phyloP scores from a whole-genome alignment of 2,329 filamentous ascomycete species.

The Beauveria rudraprayagi region DNA sequence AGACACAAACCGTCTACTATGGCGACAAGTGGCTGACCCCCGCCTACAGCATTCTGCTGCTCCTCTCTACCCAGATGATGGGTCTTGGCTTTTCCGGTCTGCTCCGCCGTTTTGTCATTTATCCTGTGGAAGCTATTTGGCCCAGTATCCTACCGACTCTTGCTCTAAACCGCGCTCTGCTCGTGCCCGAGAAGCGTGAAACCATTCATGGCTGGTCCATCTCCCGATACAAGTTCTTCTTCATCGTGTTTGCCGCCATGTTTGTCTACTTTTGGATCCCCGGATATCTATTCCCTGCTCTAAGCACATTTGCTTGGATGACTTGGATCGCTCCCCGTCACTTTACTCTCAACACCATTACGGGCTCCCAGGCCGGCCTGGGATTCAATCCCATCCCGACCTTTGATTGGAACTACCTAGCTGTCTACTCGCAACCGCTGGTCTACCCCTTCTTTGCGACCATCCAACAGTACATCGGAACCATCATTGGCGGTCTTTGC shows the following conservation, averaged over 20 bases:
- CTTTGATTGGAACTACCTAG: constrained; percentile 16
- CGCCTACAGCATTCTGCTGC: constrained; percentile 26
- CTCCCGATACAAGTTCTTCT: constrained; percentile 33
- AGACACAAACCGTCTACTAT: constrained; percentile 23
- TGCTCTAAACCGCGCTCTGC: constrained; percentile 8
- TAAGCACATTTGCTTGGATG: constrained; percentile 38
- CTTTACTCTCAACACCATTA: constrained; percentile 24
- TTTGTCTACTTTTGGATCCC: constrained; percentile 39
- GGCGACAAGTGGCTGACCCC: constrained; percentile 13
- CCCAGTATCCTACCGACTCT: constrained; percentile 21
- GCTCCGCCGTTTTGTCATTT: constrained; percentile 23
- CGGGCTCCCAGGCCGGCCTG: not conserved
- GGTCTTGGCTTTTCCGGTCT: constrained; percentile 26
- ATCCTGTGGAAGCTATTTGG: constrained; percentile 8
- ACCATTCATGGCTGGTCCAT: constrained; percentile 34
- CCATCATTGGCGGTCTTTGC: constrained; percentile 1
- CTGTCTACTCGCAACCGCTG: constrained; percentile 3
- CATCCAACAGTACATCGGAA: constrained; percentile 6
- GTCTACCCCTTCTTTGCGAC: constrained; percentile 9
- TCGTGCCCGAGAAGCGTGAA: constrained; percentile 26
- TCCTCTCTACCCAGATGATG: constrained; percentile 25
- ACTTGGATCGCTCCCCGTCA: constrained; percentile 38
- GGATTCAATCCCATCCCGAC: constrained; percentile 11
- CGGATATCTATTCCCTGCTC: constrained; percentile 32
- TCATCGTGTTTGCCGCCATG: constrained; percentile 27